Conservation (phyloP, 1,284 basidiomycete species). For the Sanghuangporus baumii region DNA sequence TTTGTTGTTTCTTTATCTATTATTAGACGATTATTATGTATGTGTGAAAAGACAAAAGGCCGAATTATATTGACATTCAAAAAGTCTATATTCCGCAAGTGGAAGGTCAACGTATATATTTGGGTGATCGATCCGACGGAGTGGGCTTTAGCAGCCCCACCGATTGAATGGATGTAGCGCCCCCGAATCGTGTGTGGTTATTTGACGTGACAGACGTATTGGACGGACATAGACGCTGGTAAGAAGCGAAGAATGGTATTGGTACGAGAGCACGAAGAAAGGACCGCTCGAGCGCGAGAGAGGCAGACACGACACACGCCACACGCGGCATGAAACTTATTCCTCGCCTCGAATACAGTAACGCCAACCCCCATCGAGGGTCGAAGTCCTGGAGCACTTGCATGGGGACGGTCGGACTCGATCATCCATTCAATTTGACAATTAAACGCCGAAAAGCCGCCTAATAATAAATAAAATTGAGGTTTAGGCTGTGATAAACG, state of each 20-base stretch:
- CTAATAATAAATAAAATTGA: no score
- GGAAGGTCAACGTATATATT: background rate
- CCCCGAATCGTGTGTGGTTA: background rate
- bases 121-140: background rate
- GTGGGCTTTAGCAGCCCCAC: background rate
- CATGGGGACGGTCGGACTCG: no score
- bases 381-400: no score
- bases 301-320: no score
- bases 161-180: background rate
- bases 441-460: no score
- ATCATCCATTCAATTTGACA: no score
- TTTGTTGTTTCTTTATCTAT: background rate
- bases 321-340: no score
- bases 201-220: background rate
- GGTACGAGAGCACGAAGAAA: background rate
- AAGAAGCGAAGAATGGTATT: background rate
- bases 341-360: no score
- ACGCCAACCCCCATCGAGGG: no score
- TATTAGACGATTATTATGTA: background rate
- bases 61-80: background rate
- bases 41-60: background rate
- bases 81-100: background rate
- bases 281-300: no score
- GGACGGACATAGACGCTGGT: background rate
- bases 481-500: no score